Evolutionary conservation across 2,329 filamentous ascomycete genomes (phyloP), one percentile per base, ranked within the genome.

Genomic region (Diaporthe batatas): DNA sequence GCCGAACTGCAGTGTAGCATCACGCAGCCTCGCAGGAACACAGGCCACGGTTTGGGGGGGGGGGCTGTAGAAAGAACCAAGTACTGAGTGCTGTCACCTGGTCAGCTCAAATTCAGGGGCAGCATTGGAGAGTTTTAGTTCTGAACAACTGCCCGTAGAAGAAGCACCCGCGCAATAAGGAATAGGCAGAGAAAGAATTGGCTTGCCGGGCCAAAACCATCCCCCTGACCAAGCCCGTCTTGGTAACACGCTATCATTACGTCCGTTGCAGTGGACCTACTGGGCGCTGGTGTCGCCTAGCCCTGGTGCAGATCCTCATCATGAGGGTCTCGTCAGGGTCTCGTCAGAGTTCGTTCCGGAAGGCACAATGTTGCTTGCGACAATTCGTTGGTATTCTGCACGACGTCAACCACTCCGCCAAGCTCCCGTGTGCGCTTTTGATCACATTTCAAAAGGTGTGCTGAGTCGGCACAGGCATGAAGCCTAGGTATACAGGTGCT

Each of bases 271-370:
- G 29, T 65, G 62, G 62, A 23, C 44, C 44, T 65, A 29, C 44
- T 67, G 47, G 62, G 62, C 47, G 62, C 62, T 29, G 21, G 44
- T 21, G 29, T 53, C n/a, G 58, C 47, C 44, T 14, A 39, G 32
- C 62, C 62, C 47, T 4, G n/a, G 47, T 67, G 62, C 62, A 67
- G 62, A 67, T 67, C 62, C 12, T 67, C 62, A 39, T 67, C 53
- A 53, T 53, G 21, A 39, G 10, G 6, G 32, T 53, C n/a, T 67
- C n/a, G 32, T 49, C 32, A 39, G 10, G 6, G 32, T 53, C n/a
- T 67, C n/a, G 32, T 49, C 32, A 53, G 29, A 32, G 62, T 39
- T 53, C 47, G 32, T 16, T 6, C 47, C 47, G 21, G 62, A 29
- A 16, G 29, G 29, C 51, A 51, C 29, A 32, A 12, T 8, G 11